phyloP scores from a whole-genome alignment of 352 stramenopile species.

The Globisporangium takayamanum region DNA sequence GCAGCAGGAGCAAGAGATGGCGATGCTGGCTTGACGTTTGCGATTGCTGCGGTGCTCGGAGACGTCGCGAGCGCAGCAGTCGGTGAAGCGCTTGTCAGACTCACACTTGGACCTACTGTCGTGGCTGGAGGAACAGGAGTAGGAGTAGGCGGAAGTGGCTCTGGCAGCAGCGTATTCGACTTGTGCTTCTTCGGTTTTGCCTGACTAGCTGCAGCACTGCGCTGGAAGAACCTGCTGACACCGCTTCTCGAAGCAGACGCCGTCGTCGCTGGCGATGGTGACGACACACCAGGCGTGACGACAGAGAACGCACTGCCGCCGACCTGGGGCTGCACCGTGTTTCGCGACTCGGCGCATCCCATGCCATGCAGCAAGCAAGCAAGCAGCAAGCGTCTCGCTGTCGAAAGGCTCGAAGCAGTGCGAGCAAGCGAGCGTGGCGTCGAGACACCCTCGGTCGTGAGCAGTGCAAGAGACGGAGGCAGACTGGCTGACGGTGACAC shows the following conservation, averaged over 20 bases:
- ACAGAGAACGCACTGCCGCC: conserved; percentile 16
- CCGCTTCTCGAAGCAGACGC: background rate
- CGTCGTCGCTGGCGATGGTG: background rate
- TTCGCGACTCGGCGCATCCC: conserved; percentile 38
- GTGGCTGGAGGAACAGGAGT: background rate
- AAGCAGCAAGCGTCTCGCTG: background rate
- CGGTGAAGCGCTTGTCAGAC: background rate
- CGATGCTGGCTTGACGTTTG: conserved; percentile 1
- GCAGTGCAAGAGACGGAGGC: background rate
- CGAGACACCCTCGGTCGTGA: background rate
- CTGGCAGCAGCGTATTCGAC: conserved; percentile 30
- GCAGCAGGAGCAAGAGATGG: background rate
- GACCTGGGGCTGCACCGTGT: conserved; percentile 34
- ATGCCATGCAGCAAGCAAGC: conserved; percentile 18
- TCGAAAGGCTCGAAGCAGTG: background rate
- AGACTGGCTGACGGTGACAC: too few relatives aligned
- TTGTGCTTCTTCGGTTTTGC: conserved; percentile 22
- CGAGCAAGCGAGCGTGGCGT: background rate
- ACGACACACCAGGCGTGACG: conserved; percentile 9
- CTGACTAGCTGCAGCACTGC: background rate
- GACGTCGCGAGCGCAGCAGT: background rate
- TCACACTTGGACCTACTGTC: background rate
- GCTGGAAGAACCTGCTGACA: conserved; percentile 8
- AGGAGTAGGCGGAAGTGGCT: conserved; percentile 12
- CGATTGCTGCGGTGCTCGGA: conserved; percentile 7